These are phyloP conservation scores for Beauveria varroae DNA, from an alignment of 2,329 filamentous ascomycete species.

Conservation along the genomic window DNA sequence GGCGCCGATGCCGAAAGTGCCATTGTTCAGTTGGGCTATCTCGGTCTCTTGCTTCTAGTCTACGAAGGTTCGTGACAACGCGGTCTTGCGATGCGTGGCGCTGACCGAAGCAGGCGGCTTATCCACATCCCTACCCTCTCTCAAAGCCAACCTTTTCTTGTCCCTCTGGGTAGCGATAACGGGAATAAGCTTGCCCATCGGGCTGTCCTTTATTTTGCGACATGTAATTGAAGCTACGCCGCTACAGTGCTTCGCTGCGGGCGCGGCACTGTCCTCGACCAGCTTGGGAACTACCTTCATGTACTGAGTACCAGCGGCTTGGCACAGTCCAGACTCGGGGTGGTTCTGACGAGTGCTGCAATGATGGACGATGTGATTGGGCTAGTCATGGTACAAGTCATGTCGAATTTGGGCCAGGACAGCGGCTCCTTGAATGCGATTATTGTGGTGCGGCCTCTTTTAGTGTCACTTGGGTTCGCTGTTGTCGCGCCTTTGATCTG, in stretches of 20 bases:
- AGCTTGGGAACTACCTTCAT: conserved; percentile 65
- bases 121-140: conserved; percentile 18
- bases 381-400: conserved; percentile 68
- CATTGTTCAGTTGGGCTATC: conserved; percentile 60
- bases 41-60: conserved; percentile 65
- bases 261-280: conserved; percentile 66
- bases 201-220: conserved; percentile 53
- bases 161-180: conserved; percentile 57
- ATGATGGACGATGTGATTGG: conserved; percentile 80
- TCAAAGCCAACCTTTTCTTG: conserved; percentile 53
- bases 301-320: conserved; percentile 38
- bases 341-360: conserved; percentile 63
- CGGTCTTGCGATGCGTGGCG: neutral
- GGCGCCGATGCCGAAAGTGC: conserved; percentile 40
- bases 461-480: conserved; percentile 45
- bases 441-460: conserved; percentile 36
- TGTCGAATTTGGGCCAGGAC: conserved; percentile 51
- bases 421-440: conserved; percentile 20
- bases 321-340: conserved; percentile 39
- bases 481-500: conserved; percentile 39
- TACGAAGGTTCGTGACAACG: conserved; percentile 50
- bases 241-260: conserved; percentile 63
- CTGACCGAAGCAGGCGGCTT: neutral
- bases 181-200: conserved; percentile 57
- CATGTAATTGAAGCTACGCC: conserved; percentile 40